These are phyloP conservation scores for Cercospora brassicicola DNA, from an alignment of 2,329 filamentous ascomycete genomes.

Conservation along the genomic window DNA sequence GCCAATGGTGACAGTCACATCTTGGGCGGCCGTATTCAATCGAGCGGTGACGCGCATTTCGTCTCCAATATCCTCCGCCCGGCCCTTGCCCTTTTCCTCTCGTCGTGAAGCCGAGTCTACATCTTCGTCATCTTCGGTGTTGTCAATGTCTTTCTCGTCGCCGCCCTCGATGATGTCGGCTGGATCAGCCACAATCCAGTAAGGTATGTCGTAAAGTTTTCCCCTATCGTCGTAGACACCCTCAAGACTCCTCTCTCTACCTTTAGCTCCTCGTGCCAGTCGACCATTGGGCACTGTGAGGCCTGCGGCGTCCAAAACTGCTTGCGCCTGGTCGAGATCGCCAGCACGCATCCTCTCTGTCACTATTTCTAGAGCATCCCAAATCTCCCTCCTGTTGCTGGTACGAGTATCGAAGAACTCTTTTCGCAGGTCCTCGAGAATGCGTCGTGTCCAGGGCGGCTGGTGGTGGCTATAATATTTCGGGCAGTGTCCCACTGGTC, in stretches of 20 bases:
- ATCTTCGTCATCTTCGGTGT: slow-evolving; percentile 24
- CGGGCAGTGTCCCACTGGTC: slow-evolving; percentile 26
- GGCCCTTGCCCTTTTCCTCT: slow-evolving; percentile 36
- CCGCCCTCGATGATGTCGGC: slow-evolving; percentile 42
- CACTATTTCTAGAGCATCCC: slow-evolving; percentile 70
- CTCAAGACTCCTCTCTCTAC: slow-evolving; percentile 25
- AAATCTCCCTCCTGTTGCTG: slow-evolving; percentile 73
- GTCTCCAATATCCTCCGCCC: slow-evolving; percentile 37
- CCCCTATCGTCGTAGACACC: slow-evolving; percentile 49
- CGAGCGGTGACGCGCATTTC: slow-evolving; percentile 40
- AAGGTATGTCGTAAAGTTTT: slow-evolving; percentile 46
- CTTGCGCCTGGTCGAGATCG: slow-evolving; percentile 62
- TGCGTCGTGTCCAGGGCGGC: slow-evolving; percentile 64
- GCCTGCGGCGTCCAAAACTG: slow-evolving; percentile 74
- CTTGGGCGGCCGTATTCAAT: slow-evolving; percentile 41
- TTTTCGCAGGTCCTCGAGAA: slow-evolving; percentile 68
- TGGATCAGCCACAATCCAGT: slow-evolving; percentile 50
- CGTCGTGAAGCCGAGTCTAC: neutral
- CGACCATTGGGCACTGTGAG: slow-evolving; percentile 48
- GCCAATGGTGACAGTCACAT: slow-evolving; percentile 41
- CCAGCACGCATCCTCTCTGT: slow-evolving; percentile 65
- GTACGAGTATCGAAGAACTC: slow-evolving; percentile 92
- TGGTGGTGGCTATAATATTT: slow-evolving; percentile 25
- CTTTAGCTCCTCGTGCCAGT: slow-evolving; percentile 28
- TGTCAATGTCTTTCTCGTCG: slow-evolving; percentile 33